Base-by-base conservation (phyloP, 2,329 filamentous ascomycete genomes). In the Pezicula neosporulosa region DNA sequence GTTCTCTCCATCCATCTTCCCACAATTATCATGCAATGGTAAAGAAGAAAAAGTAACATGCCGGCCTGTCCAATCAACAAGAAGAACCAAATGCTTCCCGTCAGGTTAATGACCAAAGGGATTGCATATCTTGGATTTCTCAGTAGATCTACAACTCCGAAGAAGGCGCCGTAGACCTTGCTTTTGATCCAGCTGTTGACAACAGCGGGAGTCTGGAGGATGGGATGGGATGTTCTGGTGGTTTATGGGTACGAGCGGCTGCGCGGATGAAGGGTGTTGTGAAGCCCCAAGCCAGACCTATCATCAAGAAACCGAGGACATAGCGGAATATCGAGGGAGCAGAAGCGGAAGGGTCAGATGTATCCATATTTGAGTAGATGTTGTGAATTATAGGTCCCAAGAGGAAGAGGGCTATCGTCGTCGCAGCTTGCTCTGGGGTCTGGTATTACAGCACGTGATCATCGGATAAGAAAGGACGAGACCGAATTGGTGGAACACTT, bases 31-130 rank as follows among this genome's bases (percentile, higher is more conserved):
- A 38, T 43, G 19, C 54, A 49, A 33, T 10, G 30, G n/a, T 39
- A 43, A 42, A 37, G 36, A 42, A 41, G 46, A 30, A 43, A 33
- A 21, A 28, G 24, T 38, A 52, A 58, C 87, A 61, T 71, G 95
- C 91, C 91, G 63, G 92, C 92, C 68, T 94, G 83, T 6, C 93
- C 93, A 71, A 97, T 93, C 58, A 97, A 75, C 60, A 97, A 71
- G 63, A 97, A 97, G 72, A 97, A 97, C 93, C 93, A 97, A 50
- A 97, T 80, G 65, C 90, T 96, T 28, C 93, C 93, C 3, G 93
- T 96, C 48, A 97, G 72, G 67, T 97, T 97, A 52, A 96, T 71
- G 48, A 96, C 72, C 60, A 97, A 71, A 18, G 93, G 93, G 24
- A 96, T 72, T 6, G 90, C 89, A 70, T 97, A 97, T 16, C 82